Conservation (phyloP, 257 asterid species). For the Rhazya stricta region DNA sequence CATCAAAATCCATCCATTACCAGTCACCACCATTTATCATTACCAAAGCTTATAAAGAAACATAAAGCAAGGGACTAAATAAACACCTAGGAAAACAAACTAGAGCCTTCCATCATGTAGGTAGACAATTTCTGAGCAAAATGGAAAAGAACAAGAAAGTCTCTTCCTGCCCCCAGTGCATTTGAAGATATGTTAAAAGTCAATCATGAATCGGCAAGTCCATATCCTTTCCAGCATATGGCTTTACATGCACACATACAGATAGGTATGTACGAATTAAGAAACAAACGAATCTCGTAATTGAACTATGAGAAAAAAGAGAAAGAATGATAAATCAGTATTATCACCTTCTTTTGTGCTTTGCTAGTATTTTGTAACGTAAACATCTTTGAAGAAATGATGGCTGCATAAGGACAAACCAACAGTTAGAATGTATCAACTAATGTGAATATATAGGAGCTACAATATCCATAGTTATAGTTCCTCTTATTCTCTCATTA, state of each 20-base stretch:
- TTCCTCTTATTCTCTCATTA: not conserved
- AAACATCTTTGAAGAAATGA: conserved; percentile 76
- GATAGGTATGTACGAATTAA: not conserved
- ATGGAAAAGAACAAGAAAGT: not conserved
- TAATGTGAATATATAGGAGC: not conserved
- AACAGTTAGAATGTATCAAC: conserved; percentile 30
- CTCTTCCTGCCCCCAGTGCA: not conserved
- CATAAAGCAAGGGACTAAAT: not conserved
- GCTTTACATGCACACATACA: not conserved
- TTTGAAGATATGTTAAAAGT: not conserved
- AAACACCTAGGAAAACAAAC: not conserved
- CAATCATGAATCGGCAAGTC: not conserved
- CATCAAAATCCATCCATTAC: not conserved
- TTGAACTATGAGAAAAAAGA: not conserved
- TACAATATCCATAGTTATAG: not conserved
- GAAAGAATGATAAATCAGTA: not conserved
- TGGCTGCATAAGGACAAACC: conserved; percentile 62
- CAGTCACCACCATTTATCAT: not conserved
- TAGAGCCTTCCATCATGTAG: not conserved
- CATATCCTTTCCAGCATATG: not conserved
- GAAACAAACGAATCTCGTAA: not conserved
- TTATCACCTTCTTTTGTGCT: conserved; percentile 66
- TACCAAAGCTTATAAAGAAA: not conserved
- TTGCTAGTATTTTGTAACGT: conserved; percentile 77
- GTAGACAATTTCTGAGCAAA: not conserved